Base-by-base conservation (phyloP, 129 eudicot genomes). In the Deinandra increscens region DNA sequence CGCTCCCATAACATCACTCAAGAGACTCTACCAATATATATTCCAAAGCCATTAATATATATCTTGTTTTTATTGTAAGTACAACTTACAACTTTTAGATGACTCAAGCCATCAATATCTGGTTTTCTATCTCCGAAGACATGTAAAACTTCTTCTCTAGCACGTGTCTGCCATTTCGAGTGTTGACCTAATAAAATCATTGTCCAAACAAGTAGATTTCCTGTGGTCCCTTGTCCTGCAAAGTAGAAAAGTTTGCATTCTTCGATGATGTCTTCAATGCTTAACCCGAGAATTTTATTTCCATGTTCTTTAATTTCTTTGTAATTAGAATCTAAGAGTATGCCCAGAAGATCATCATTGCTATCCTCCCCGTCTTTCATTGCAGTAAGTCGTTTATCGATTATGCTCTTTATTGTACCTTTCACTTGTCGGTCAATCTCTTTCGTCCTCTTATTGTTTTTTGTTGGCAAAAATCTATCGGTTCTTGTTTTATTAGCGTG, bases 241-340 rank as follows among this genome's bases (percentile, higher is more conserved):
- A 69, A 46, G 31, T 70, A 76, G 15, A 76, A 76, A 38, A 76
- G 70, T 8, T 68, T 76, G 70, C 80, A 68, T 34, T 76, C 70
- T 63, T 76, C 75, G n/a, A 69, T 68, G 20, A 77, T 65, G 8
- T 70, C 76, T 4, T 77, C 71, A 18, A 69, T 69, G 81, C 66
- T 77, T 45, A 69, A 14, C 62, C 81, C 76, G 23, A 41, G 69
- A 0, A 11, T 49, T 29, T 3, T 50, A 34, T 20, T 69, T 48
- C 41, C 42, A 0, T 68, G 53, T 4, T 58, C 34, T 56, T 75
- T 68, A 12, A 59, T 75, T 68, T 75, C 80, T 49, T 68, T 55
- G 63, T 58, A 19, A 59, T 67, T 75, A 42, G 80, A 75, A 34
- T 67, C 80, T 61, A 75, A 75, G 20, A 75, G 68, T 13, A 75